Base-by-base conservation (phyloP, 2,329 filamentous ascomycete species). In the Boeremia exigua region DNA sequence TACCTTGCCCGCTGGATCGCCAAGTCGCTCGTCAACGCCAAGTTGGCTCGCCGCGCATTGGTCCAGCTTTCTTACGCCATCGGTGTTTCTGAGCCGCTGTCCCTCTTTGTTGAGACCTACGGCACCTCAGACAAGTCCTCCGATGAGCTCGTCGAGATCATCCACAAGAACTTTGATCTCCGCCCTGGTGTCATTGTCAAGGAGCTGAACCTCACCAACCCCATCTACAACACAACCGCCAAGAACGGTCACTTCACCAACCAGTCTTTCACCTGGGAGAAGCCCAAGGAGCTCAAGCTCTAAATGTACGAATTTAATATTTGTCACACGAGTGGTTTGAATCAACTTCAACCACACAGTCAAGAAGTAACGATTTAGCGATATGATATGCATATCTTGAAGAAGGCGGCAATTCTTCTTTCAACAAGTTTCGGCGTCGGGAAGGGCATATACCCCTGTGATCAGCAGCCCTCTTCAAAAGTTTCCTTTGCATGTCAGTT, bases 191-290 rank as follows among this genome's bases (percentile, higher is more conserved):
- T 97, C 79, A 98, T 99, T 74, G 95, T 98, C 81, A 92, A 92
- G 84, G 93, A 97, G 83, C 90, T 99, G 66, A 89, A 95, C 82
- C 86, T 99, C 66, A 89, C 88, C 80, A 92, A 92, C 81, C 95
- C 95, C 77, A 97, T 98, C 84, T 99, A 99, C 89, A 88, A 88
- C 86, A 86, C 94, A 84, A 99, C 95, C 56, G 95, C 95, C 82
- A 97, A 97, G 91, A 98, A 98, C 83, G 95, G 95, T 72, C 95
- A 99, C 87, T 99, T 99, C 82, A 96, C 92, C 81, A 95, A 97
- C 90, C 95, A 96, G 87, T 84, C 80, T 80, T 99, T 99, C 87
- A 87, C 84, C 81, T 99, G 95, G 95, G 95, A 99, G 88, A 87
- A 98, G 87, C 94, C 95, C 75, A 97, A 96, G 91, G 73, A 84